phyloP scores from a whole-genome alignment of 768 basidiomycete species.

The Boletus rex-veris region DNA sequence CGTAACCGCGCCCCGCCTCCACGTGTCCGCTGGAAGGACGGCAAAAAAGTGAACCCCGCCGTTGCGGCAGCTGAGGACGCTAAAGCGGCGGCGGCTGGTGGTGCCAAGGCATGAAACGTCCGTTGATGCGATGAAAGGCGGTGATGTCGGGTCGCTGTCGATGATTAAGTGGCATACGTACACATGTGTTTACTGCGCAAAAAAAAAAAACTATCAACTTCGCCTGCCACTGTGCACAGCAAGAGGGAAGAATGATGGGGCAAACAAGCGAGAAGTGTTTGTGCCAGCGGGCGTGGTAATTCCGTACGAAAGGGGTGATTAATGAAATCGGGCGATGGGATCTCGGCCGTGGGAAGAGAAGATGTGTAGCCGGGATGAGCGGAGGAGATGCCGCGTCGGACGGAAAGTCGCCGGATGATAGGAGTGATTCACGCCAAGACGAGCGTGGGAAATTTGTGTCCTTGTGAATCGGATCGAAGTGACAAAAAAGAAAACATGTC shows the following conservation, averaged over 20 bases:
- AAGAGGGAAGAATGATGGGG: too few relatives aligned
- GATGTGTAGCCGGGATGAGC: constrained; percentile 10
- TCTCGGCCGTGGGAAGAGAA: constrained; percentile 1
- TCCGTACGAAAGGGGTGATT: background rate
- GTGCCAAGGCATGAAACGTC: constrained; percentile 43
- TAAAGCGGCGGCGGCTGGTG: constrained; percentile 50
- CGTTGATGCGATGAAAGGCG: background rate
- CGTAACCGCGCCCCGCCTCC: constrained; percentile 98
- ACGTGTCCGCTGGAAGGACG: constrained; percentile 92
- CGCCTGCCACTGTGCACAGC: too few relatives aligned
- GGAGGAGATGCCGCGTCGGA: constrained; percentile 23
- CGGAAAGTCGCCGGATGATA: constrained; percentile 23
- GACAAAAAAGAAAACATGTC: background rate
- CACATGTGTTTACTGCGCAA: too few relatives aligned
- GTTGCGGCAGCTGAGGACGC: constrained; percentile 91
- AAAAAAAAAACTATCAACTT: too few relatives aligned
- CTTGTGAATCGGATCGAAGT: constrained; percentile 23
- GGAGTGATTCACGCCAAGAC: constrained; percentile 15
- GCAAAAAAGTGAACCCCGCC: constrained; percentile 94
- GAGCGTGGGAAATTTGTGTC: constrained; percentile 6
- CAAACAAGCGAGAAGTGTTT: too few relatives aligned
- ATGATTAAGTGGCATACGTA: background rate
- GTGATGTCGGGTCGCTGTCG: background rate
- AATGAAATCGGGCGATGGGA: background rate
- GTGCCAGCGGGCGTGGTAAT: background rate